A percentile compares a stretch with the other conserved stretches of the same genome.
Evolutionary conservation across 345 rosid genomes (phyloP).

Genomic region (Sonneratia caseolaris): DNA sequence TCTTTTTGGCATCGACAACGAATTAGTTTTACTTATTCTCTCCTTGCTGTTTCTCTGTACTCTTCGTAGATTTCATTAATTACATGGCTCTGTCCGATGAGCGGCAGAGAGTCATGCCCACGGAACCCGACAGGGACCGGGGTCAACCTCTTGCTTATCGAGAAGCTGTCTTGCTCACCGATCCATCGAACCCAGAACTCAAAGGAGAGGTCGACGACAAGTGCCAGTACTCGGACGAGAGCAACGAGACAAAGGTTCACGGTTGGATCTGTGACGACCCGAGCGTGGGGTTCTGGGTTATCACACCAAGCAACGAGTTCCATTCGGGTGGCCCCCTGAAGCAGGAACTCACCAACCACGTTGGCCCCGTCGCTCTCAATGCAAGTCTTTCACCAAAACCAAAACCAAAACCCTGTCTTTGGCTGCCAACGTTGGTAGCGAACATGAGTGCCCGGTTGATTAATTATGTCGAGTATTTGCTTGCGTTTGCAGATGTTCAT

Average conservation of each 20-base stretch:
- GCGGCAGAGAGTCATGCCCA: constrained; percentile 28
- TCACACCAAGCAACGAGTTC: constrained; percentile 28
- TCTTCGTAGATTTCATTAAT: constrained; percentile 19
- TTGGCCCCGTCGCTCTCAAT: constrained; percentile 24
- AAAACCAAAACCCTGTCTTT: background rate
- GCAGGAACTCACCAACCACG: constrained; percentile 25
- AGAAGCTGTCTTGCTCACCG: constrained; percentile 29
- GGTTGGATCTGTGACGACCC: constrained; percentile 32
- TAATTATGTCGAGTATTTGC: background rate
- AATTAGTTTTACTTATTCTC: background rate
- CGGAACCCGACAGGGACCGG: constrained; percentile 10
- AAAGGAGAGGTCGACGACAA: constrained; percentile 36
- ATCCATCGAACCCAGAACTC: constrained; percentile 11
- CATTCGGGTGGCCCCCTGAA: constrained; percentile 26
- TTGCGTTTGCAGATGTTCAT: constrained; percentile 22
- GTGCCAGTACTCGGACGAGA: constrained; percentile 30
- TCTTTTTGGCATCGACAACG: background rate
- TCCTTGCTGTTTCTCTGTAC: background rate
- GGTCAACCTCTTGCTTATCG: constrained; percentile 19
- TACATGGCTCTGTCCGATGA: constrained; percentile 31
- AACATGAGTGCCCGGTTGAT: background rate
- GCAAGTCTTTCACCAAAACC: constrained; percentile 9
- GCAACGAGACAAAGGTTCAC: constrained; percentile 21
- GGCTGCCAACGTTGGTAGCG: background rate
- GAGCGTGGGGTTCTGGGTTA: constrained; percentile 32